Base-by-base conservation (phyloP, 2,329 filamentous ascomycete species). In the Fusarium sp. region DNA sequence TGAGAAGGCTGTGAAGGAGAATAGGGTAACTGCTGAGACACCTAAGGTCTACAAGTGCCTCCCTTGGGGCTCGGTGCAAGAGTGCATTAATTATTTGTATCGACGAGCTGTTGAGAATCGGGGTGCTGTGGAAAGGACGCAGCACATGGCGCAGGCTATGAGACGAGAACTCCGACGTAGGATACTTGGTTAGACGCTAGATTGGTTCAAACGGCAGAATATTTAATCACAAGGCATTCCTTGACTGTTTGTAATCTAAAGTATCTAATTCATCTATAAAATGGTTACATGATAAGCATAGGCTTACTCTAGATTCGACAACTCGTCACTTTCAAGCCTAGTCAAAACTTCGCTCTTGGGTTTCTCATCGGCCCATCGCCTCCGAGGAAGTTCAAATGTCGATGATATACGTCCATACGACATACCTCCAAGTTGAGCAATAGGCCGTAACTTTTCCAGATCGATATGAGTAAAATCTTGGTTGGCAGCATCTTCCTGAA, bases 351-450 rank as follows among this genome's bases (percentile, higher is more conserved):
- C n/a, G 13, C 18, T 63, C 0, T 29, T 63, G 0, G 58, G 42
- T 8, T 48, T 8, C 17, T 63, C 58, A 35, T 63, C 59, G 0
- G 14, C 9, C 59, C 59, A 63, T 17, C 59, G 39, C 0, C 36
- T 63, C 2, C 59, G 59, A 1, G 85, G 87, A 25, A 97, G 78
- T 81, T 97, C 94, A 20, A 93, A 80, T 0, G 82, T 90, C 61
- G 94, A 88, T 0, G 86, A 89, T 1, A 86, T 82, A 33, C 94
- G 85, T 1, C 86, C 91, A 75, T 97, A 97, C 0, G 91, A 91
- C 72, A 97, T 96, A 1, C 95, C 95, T 15, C 95, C 95, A 18
- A 97, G 74, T 29, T 95, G 87, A 63, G 88, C 88, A n/a, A 97
- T 85, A 0, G 95, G 94, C 58, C 87, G 87, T 50, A 97, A 80